Percentiles rank a stretch among this genome's conserved stretches.
Conservation (phyloP, 2,329 filamentous ascomycete species). For the Stromatinia cepivora region DNA sequence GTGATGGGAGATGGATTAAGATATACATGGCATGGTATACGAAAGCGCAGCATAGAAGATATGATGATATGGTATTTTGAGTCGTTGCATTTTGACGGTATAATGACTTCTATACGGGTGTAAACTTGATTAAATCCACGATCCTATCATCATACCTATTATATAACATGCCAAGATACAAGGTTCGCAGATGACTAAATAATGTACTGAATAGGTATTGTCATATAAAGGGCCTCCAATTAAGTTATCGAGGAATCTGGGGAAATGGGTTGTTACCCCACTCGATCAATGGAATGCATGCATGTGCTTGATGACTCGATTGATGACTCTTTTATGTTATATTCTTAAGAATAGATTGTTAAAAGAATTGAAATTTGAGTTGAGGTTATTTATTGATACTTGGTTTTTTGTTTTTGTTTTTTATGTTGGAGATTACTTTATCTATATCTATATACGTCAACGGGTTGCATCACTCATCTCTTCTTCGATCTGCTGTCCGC, state of each 20-base stretch:
- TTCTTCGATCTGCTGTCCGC: too few relatives aligned
- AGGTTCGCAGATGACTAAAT: background rate
- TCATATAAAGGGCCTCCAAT: background rate
- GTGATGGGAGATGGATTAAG: slow-evolving; percentile 1
- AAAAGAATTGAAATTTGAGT: background rate
- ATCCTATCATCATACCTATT: background rate
- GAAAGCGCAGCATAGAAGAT: background rate
- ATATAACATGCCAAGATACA: background rate
- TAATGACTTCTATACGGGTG: background rate
- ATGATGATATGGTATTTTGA: background rate
- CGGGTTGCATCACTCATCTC: too few relatives aligned
- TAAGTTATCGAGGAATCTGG: background rate
- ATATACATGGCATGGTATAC: background rate
- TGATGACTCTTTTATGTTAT: background rate
- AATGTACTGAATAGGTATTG: background rate
- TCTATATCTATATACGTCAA: too few relatives aligned
- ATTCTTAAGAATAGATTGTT: background rate
- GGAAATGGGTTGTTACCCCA: background rate
- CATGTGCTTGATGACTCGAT: background rate
- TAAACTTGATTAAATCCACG: too few relatives aligned
- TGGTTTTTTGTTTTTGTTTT: background rate
- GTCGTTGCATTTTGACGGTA: background rate
- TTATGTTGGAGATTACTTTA: too few relatives aligned
- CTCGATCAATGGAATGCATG: background rate
- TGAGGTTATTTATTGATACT: background rate